Conservation (phyloP, 169 alveolate species). For the Plasmodium gallinaceum region DNA sequence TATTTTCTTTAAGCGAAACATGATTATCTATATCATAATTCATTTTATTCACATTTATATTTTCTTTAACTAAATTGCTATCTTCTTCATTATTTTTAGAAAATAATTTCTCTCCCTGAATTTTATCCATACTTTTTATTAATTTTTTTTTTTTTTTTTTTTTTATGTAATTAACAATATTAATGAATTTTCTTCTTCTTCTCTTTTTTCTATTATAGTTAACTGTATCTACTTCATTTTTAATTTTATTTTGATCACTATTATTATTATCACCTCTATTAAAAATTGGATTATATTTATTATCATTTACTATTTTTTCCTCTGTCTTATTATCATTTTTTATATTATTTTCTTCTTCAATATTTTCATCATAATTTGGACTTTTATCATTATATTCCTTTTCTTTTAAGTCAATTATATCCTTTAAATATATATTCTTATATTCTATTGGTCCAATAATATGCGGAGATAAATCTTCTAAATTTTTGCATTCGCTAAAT, state of each 20-base stretch:
- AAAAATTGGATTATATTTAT: background rate
- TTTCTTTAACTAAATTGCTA: background rate
- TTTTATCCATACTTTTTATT: conserved; percentile 19
- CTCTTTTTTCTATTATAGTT: conserved; percentile 17
- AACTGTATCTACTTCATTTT: background rate
- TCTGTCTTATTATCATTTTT: background rate
- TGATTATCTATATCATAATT: background rate
- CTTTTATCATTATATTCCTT: background rate
- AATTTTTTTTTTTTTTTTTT: conserved; percentile 48
- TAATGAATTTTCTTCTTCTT: conserved; percentile 43
- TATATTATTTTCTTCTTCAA: background rate
- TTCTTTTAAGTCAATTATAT: conserved; percentile 11
- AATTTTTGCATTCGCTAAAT: conserved; percentile 55
- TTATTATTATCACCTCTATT: background rate
- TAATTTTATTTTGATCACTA: background rate
- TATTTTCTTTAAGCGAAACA: background rate
- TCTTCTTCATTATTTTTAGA: background rate
- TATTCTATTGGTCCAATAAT: conserved; percentile 63
- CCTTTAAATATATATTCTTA: conserved; percentile 27
- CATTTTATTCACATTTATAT: background rate
- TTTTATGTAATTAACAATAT: conserved; percentile 59
- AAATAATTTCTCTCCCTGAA: conserved; percentile 1
- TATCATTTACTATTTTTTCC: background rate
- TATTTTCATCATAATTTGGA: background rate
- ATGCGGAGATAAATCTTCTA: conserved; percentile 53